Percentiles rank a stretch among this genome's conserved stretches.
phyloP scores from a whole-genome alignment of 2,329 filamentous ascomycete genomes.

The Fusarium brevicatenulatum region DNA sequence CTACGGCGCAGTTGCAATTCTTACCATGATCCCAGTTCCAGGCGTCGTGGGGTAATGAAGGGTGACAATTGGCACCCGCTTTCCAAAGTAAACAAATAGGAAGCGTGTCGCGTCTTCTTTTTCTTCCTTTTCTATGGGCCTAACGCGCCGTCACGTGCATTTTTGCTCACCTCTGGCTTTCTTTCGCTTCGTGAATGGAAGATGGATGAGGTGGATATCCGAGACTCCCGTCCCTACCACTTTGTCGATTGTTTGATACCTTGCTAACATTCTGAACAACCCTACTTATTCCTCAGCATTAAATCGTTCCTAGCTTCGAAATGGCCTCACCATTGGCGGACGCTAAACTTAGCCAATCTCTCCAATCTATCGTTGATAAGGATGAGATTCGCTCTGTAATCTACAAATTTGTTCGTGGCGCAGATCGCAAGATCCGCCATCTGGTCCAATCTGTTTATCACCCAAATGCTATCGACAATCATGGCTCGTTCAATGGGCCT shows the following conservation, averaged over 20 bases:
- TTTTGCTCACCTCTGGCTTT: background rate
- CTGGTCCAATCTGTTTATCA: background rate
- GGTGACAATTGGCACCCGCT: constrained; percentile 26
- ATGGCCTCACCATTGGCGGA: background rate
- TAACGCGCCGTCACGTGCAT: constrained; percentile 39
- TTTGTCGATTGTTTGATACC: background rate
- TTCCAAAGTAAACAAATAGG: constrained; percentile 42
- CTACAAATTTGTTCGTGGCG: background rate
- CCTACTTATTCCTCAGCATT: background rate
- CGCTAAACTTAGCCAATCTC: background rate
- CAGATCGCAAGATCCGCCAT: background rate
- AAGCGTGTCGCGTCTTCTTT: constrained; percentile 36
- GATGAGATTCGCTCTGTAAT: background rate
- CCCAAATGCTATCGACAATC: background rate
- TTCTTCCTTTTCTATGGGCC: constrained; percentile 1
- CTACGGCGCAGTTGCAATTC: constrained; percentile 21
- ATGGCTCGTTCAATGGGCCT: background rate
- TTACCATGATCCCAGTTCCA: background rate
- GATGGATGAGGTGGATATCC: background rate
- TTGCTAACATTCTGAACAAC: background rate
- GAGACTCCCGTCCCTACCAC: background rate
- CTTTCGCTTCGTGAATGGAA: background rate
- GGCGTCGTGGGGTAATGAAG: constrained; percentile 31
- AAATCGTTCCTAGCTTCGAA: background rate
- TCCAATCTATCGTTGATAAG: background rate